Conservation (phyloP, 129 eudicot species). For the Apium graveolens region DNA sequence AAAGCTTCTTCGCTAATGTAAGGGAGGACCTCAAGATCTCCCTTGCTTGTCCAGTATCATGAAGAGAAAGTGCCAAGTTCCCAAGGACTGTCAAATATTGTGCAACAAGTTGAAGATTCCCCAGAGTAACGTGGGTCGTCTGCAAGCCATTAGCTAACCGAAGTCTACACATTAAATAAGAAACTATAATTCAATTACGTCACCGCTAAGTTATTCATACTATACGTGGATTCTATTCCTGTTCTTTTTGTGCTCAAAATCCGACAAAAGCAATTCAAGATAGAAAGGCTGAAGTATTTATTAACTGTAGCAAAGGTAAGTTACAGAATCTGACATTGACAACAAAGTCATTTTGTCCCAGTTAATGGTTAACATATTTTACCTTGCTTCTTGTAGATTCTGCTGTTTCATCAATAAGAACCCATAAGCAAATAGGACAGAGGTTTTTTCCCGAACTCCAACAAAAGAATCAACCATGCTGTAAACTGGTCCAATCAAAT, state of each 20-base stretch:
- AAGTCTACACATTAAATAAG: constrained; percentile 40
- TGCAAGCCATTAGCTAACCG: constrained; percentile 92
- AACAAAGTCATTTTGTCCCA: constrained; percentile 8
- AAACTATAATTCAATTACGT: not conserved
- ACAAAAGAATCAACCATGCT: constrained; percentile 68
- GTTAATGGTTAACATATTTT: not conserved
- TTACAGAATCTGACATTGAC: not conserved
- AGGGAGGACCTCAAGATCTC: constrained; percentile 89
- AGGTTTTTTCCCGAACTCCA: constrained; percentile 87
- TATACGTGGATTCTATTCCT: not conserved
- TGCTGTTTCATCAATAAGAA: constrained; percentile 85
- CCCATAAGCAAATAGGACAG: constrained; percentile 77
- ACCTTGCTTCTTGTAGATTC: constrained; percentile 96
- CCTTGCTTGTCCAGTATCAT: constrained; percentile 81
- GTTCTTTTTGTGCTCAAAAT: not conserved
- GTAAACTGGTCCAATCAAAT: constrained; percentile 80
- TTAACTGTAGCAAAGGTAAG: not conserved
- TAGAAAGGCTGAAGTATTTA: not conserved
- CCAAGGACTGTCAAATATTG: constrained; percentile 90
- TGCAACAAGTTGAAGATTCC: constrained; percentile 96
- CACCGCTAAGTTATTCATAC: not conserved
- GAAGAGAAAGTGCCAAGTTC: constrained; percentile 85
- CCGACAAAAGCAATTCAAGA: not conserved
- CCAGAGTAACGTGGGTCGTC: constrained; percentile 66
- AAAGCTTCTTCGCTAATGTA: constrained; percentile 86